phyloP scores from a whole-genome alignment of 306 rosid species.

The Calophaca sinica region DNA sequence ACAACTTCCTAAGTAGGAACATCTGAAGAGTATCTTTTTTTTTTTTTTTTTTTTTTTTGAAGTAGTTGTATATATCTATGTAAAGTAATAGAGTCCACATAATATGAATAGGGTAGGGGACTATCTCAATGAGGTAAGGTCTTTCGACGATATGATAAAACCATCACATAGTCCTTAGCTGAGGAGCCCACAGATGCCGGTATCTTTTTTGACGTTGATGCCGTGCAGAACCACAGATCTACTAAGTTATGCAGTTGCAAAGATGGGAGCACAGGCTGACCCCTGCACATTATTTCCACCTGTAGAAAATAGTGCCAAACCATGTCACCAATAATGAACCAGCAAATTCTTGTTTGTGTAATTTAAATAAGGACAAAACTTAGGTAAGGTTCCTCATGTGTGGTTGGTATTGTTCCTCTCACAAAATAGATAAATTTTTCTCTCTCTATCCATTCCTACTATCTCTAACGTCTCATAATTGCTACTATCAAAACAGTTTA shows the following conservation, averaged over 20 bases:
- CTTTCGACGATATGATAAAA: slow-evolving; percentile 80
- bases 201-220: slow-evolving; percentile 69
- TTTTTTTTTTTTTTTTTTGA: not conserved
- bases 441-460: no score
- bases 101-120: not conserved
- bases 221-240: slow-evolving; percentile 85
- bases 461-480: no score
- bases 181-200: slow-evolving; percentile 91
- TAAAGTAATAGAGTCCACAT: not conserved
- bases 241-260: slow-evolving; percentile 75
- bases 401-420: no score
- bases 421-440: no score
- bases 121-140: slow-evolving; percentile 47
- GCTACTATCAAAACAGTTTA: no score
- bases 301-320: slow-evolving; percentile 45
- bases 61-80: slow-evolving; percentile 30
- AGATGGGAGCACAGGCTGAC: slow-evolving; percentile 78
- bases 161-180: slow-evolving; percentile 97
- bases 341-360: not conserved
- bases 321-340: slow-evolving; percentile 35
- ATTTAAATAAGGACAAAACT: no score
- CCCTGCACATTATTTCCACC: slow-evolving; percentile 93
- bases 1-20: slow-evolving; percentile 40
- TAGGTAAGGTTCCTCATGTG: no score
- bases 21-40: not conserved